Conservation (phyloP, 768 basidiomycete species). For the Coprinopsis sp. region DNA sequence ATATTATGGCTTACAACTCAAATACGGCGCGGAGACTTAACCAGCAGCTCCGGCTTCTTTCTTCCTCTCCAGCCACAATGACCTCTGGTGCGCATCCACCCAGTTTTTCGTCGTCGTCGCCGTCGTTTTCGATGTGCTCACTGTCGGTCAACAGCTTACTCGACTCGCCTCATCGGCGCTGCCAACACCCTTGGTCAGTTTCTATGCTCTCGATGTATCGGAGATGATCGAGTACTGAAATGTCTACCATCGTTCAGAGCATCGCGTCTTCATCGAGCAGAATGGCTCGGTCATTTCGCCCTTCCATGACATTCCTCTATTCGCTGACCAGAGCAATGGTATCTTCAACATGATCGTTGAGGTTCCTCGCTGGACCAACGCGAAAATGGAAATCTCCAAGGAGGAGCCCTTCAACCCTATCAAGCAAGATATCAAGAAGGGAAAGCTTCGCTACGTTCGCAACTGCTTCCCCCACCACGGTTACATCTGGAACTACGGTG, state of each 20-base stretch:
- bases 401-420: conserved; percentile 99
- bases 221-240: conserved; percentile 15
- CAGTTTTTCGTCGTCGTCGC: conserved; percentile 14
- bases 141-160: conserved; percentile 46
- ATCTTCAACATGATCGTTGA: conserved; percentile 99
- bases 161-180: conserved; percentile 76
- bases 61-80: conserved; percentile 38
- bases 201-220: conserved; percentile 14
- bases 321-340: conserved; percentile 91
- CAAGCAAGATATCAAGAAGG: conserved; percentile 98
- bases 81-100: conserved; percentile 42
- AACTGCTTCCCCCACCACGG: conserved; percentile 99
- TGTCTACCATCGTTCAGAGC: conserved; percentile 58
- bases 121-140: conserved; percentile 14
- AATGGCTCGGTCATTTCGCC: conserved; percentile 78
- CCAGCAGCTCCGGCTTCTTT: conserved; percentile 58
- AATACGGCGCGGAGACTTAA: conserved; percentile 51
- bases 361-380: conserved; percentile 99
- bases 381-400: conserved; percentile 99
- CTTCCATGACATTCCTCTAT: conserved; percentile 97
- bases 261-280: conserved; percentile 92
- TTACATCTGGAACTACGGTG: conserved; percentile 99
- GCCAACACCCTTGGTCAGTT: conserved; percentile 87
- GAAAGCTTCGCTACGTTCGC: conserved; percentile 92
- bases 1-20: conserved; percentile 34